These are phyloP conservation scores for Macadamia tetraphylla DNA, from an alignment of 164 flowering plant species.

Conservation along the genomic window DNA sequence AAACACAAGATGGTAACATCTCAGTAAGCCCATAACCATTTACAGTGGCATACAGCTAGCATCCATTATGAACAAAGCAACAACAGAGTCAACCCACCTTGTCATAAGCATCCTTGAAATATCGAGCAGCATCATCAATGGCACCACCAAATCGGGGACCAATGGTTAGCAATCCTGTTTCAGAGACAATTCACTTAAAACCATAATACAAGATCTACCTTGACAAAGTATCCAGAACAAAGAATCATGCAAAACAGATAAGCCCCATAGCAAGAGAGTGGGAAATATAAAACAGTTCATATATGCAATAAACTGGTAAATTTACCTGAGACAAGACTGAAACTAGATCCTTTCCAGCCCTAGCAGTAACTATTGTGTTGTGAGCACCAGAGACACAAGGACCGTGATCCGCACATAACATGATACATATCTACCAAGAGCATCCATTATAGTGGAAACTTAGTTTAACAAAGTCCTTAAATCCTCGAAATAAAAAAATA, in stretches of 20 bases:
- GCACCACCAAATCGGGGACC: conserved; percentile 99
- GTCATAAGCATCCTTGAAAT: conserved; percentile 95
- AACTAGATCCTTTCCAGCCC: conserved; percentile 97
- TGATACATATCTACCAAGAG: conserved; percentile 75
- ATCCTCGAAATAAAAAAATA: not conserved
- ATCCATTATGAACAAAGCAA: not conserved
- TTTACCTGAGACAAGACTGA: conserved; percentile 92
- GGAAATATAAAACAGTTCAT: not conserved
- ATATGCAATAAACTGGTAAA: not conserved
- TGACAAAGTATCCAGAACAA: not conserved
- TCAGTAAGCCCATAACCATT: conserved; percentile 2
- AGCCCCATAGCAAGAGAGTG: not conserved
- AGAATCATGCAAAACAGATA: not conserved
- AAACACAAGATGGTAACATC: conserved; percentile 5
- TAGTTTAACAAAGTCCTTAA: not conserved
- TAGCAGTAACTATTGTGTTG: conserved; percentile 95
- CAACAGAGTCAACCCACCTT: conserved; percentile 37
- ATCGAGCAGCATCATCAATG: conserved; percentile 97
- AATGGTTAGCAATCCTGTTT: conserved; percentile 88
- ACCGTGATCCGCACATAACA: conserved; percentile 99
- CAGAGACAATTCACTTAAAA: conserved; percentile 13
- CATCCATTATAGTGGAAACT: conserved; percentile 5
- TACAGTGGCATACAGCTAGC: not conserved
- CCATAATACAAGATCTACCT: not conserved
- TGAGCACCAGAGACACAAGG: conserved; percentile 99